A percentile compares a stretch with the other conserved stretches of the same genome.
Conservation (phyloP, 371 early-diverging fungal species). For the Phascolomyces articulosus region DNA sequence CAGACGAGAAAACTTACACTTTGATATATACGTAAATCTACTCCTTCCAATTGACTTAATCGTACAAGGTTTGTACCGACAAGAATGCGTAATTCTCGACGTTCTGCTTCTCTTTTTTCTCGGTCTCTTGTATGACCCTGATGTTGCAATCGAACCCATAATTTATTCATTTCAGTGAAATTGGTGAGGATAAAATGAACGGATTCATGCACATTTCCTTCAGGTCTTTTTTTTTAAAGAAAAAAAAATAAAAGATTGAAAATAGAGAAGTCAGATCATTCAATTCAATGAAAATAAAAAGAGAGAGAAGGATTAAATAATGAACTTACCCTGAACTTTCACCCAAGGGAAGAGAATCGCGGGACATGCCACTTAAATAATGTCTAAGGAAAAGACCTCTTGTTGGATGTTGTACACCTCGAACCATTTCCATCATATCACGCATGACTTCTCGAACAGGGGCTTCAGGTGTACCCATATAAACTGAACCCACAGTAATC, state of each 20-base stretch:
- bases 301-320: not conserved
- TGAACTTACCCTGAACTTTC: conserved; percentile 53
- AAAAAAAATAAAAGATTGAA: too few species aligned
- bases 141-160: conserved; percentile 98
- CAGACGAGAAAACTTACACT: conserved; percentile 52
- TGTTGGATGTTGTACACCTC: conserved; percentile 97
- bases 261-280: too few species aligned
- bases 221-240: conserved; percentile 66
- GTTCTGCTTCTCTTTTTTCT: conserved; percentile 92
- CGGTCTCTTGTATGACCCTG: conserved; percentile 93
- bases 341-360: conserved; percentile 82
- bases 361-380: conserved; percentile 90
- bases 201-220: conserved; percentile 85
- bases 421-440: conserved; percentile 97
- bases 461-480: conserved; percentile 85
- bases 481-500: conserved; percentile 96
- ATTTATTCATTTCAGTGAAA: conserved; percentile 98
- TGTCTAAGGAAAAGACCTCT: conserved; percentile 94
- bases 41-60: conserved; percentile 87
- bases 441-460: conserved; percentile 94
- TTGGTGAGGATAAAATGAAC: conserved; percentile 94
- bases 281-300: not conserved
- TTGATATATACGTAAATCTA: conserved; percentile 83
- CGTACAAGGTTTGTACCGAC: conserved; percentile 97
- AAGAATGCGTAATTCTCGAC: conserved; percentile 90